These are phyloP conservation scores for Fibroporia radiculosa DNA, from an alignment of 768 basidiomycete species.

Conservation along the genomic window DNA sequence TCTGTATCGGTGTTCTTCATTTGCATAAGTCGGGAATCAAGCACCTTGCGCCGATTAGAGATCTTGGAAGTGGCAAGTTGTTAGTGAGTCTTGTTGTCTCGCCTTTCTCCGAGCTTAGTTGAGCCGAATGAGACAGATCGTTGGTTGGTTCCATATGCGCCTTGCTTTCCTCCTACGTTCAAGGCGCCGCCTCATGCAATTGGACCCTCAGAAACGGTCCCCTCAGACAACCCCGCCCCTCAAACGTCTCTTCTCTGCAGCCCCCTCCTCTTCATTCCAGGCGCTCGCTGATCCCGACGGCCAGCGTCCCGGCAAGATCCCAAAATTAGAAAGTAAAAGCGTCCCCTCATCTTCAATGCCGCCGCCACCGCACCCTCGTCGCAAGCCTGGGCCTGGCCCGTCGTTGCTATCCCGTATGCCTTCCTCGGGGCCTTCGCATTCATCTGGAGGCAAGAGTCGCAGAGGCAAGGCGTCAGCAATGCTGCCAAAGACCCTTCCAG, in stretches of 20 bases:
- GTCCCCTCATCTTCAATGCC: conserved; percentile 4
- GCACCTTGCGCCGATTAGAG: not conserved
- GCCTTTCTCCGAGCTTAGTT: not conserved
- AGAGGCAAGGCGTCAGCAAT: not conserved
- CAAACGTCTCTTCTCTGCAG: conserved; percentile 37
- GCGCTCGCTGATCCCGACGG: conserved; percentile 8
- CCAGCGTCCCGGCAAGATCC: conserved; percentile 13
- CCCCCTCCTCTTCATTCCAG: conserved; percentile 3
- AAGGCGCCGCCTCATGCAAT: conserved; percentile 54
- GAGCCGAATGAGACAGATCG: not conserved
- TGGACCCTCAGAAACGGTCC: conserved; percentile 29
- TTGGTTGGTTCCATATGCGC: conserved; percentile 35
- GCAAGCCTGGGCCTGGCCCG: conserved; percentile 6
- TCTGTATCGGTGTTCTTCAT: too few relatives aligned
- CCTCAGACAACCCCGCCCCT: conserved; percentile 18
- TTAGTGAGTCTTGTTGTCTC: not conserved
- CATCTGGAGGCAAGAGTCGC: conserved; percentile 7
- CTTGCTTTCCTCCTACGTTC: conserved; percentile 37
- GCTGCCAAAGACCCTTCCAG: conserved; percentile 15
- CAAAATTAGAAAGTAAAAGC: conserved; percentile 9
- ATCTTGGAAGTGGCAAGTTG: not conserved
- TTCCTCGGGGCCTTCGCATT: conserved; percentile 1
- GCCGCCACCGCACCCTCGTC: conserved; percentile 2
- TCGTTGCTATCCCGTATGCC: conserved; percentile 13
- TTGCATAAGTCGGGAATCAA: too few relatives aligned